Percentiles rank a stretch among this genome's conserved stretches.
These are phyloP conservation scores for Talinum fruticosum DNA, from an alignment of 148 eudicot genomes.

Conservation along the genomic window DNA sequence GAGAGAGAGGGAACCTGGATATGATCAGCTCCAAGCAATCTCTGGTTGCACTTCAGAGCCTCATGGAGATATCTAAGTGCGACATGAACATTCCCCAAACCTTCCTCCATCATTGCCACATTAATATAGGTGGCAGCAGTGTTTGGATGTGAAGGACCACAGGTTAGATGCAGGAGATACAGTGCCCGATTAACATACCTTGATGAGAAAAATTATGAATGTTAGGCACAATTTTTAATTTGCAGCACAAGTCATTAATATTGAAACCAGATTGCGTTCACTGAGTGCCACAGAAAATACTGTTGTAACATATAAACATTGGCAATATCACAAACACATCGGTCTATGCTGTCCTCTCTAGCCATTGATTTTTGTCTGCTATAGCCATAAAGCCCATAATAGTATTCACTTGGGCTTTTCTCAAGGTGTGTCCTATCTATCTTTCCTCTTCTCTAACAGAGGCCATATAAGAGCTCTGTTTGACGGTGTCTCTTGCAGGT, in stretches of 20 bases:
- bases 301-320: neutral
- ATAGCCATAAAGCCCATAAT: neutral
- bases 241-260: neutral
- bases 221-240: conserved; percentile 3
- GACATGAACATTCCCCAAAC: conserved; percentile 88
- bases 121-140: conserved; percentile 96
- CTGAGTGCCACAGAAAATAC: neutral
- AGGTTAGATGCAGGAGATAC: conserved; percentile 84
- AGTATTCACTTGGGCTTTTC: neutral
- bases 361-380: neutral
- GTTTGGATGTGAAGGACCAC: conserved; percentile 96
- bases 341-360: neutral
- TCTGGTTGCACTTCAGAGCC: conserved; percentile 90
- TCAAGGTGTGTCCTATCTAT: neutral
- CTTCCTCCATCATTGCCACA: conserved; percentile 99
- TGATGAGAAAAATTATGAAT: conserved; percentile 15
- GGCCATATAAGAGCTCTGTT: neutral
- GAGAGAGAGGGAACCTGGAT: conserved; percentile 58
- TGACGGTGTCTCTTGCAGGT: neutral
- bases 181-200: conserved; percentile 96
- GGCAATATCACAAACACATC: neutral
- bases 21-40: conserved; percentile 91
- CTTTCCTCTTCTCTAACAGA: neutral
- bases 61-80: conserved; percentile 92
- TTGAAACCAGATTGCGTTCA: too few relatives aligned